Conservation (phyloP, 192 early-diverging fungal species). For the Phycomyces nitens region DNA sequence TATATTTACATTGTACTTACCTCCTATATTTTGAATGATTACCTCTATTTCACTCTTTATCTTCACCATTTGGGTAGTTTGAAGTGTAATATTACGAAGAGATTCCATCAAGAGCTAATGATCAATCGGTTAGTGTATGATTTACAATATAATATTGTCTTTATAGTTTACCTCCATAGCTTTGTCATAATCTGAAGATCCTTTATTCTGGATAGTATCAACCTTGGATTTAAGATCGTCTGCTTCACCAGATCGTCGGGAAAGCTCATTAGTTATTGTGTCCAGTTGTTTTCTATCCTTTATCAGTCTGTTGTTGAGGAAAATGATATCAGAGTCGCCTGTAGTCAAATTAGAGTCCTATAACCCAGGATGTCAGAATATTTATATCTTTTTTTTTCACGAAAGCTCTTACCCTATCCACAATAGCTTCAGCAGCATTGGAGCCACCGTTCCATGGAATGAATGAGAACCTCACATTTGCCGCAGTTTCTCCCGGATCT, state of each 20-base stretch:
- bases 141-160: no score
- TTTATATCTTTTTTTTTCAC: neutral
- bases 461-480: constrained; percentile 24
- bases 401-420: constrained; percentile 22
- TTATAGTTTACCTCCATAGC: constrained; percentile 47
- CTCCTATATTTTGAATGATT: constrained; percentile 62
- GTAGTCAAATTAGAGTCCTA: constrained; percentile 44
- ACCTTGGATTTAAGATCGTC: constrained; percentile 48
- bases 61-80: constrained; percentile 41
- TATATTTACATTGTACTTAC: constrained; percentile 32
- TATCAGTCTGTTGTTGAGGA: constrained; percentile 63
- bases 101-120: constrained; percentile 52
- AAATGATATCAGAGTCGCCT: constrained; percentile 59
- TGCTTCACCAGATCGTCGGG: constrained; percentile 45
- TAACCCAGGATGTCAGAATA: neutral
- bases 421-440: constrained; percentile 13
- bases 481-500: constrained; percentile 11
- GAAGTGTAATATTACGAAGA: constrained; percentile 46
- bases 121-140: no score
- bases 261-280: constrained; percentile 48
- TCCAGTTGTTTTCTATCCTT: constrained; percentile 50
- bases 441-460: constrained; percentile 36
- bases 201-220: constrained; percentile 41
- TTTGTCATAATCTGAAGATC: constrained; percentile 45
- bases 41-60: constrained; percentile 59